phyloP scores from a whole-genome alignment of 2,329 filamentous ascomycete species.

The Exophiala sp. region DNA sequence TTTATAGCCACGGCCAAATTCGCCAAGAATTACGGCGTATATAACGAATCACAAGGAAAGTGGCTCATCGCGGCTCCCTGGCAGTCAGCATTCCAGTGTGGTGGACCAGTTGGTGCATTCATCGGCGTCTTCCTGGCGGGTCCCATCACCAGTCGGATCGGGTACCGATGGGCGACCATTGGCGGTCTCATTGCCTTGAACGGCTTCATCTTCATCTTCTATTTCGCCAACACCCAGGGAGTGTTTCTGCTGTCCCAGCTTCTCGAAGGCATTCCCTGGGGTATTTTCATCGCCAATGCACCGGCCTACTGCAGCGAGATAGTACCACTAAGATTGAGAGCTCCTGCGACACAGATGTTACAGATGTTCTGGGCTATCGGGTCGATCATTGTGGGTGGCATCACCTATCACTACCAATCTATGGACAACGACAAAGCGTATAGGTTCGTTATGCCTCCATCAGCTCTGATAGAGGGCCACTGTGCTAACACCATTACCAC shows the following conservation, averaged over 20 bases:
- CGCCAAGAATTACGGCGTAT: constrained; percentile 46
- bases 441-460: constrained; percentile 37
- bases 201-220: constrained; percentile 57
- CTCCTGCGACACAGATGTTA: constrained; percentile 58
- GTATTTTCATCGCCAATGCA: constrained; percentile 63
- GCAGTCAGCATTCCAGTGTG: constrained; percentile 57
- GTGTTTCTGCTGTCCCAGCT: constrained; percentile 54
- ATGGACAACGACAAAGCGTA: constrained; percentile 36
- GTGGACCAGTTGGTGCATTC: constrained; percentile 57
- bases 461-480: constrained; percentile 26
- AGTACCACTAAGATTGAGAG: constrained; percentile 56
- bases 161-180: constrained; percentile 60
- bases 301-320: constrained; percentile 63
- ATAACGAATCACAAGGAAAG: constrained; percentile 23
- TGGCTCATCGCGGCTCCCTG: constrained; percentile 51
- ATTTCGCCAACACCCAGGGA: constrained; percentile 43
- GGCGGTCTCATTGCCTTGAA: constrained; percentile 56
- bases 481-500: constrained; percentile 34
- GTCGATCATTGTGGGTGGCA: constrained; percentile 57
- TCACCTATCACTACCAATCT: constrained; percentile 54
- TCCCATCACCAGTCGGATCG: constrained; percentile 59
- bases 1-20: constrained; percentile 55
- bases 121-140: constrained; percentile 59
- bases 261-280: constrained; percentile 62
- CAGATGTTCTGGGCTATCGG: constrained; percentile 67